phyloP scores from a whole-genome alignment of 2,329 filamentous ascomycete species.

The Penicillium sp. region DNA sequence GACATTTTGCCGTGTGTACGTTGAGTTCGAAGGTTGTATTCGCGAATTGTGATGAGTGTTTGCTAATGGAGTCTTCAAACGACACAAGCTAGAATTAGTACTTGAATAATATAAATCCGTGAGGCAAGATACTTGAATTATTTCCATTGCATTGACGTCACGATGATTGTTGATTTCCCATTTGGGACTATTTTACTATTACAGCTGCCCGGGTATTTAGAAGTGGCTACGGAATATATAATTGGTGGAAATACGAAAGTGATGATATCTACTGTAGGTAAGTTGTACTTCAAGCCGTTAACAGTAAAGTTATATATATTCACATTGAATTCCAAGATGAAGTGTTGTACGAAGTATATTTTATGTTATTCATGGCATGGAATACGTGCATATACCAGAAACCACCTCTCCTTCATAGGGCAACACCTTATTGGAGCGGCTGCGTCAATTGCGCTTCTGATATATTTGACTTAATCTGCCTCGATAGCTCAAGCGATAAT shows the following conservation, averaged over 20 bases:
- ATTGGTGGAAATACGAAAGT: not conserved
- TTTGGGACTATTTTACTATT: not conserved
- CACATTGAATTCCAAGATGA: not conserved
- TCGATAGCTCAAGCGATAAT: constrained; percentile 11
- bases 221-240: not conserved
- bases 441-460: not conserved
- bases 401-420: not conserved
- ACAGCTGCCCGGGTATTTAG: not conserved
- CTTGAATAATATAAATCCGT: not conserved
- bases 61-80: not conserved
- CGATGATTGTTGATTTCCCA: not conserved
- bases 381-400: not conserved
- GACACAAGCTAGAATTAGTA: not conserved
- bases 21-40: not conserved
- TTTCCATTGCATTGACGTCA: constrained; percentile 5
- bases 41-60: not conserved
- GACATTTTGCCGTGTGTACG: constrained; percentile 15
- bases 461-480: not conserved
- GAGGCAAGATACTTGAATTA: not conserved
- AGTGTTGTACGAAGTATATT: not conserved
- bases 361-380: not conserved
- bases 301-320: not conserved
- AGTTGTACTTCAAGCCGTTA: not conserved
- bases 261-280: no score
- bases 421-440: not conserved